Base-by-base conservation (phyloP, 2,329 filamentous ascomycete genomes). In the Anthostomella pinea region DNA sequence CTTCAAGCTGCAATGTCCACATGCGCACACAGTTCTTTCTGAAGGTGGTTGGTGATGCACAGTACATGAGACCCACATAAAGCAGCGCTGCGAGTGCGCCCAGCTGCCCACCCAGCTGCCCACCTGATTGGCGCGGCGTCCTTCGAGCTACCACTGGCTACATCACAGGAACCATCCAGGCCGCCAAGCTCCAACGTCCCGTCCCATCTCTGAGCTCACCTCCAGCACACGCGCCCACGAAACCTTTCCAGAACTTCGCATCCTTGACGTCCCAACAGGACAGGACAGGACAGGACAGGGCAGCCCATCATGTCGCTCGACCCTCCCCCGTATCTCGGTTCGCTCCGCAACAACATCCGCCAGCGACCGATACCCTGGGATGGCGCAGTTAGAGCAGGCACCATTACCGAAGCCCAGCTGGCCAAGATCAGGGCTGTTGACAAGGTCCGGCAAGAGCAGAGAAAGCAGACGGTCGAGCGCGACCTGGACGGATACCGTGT, bases 341-440 rank as follows among this genome's bases (percentile, higher is more conserved):
- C 88, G 52, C 77, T 96, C 53, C 90, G 95, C 72, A 94, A 87
- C 79, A 97, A 97, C 74, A 95, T 97, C 64, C 87, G 93, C 60
- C 85, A 87, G 60, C 81, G 93, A 52, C 90, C 90, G 49, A 95
- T 98, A 67, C 90, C 91, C 40, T 98, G 93, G 93, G 91, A 97
- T 67, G 91, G 91, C 56, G 90, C 91, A 56, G 88, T 95, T 51
- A 81, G 93, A 64, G 88, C 88, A 54, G 88, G 90, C 64, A 93
- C 88, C 58, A 86, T 98, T 67, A 95, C 87, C 40, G 91, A 97
- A 53, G 83, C 86, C 52, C 91, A 98, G 66, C 79, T 96, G 54
- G 87, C 85, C 71, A 91, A 90, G 75, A 95, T 98, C 69, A 90
- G 90, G 66, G 87, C 90, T 44, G 87, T 97, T 54, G 93, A 97